Evolutionary conservation across 106 monocot genomes (phyloP), one percentile per base, ranked within the genome.

Genomic region (Dendrobium catenatum): DNA sequence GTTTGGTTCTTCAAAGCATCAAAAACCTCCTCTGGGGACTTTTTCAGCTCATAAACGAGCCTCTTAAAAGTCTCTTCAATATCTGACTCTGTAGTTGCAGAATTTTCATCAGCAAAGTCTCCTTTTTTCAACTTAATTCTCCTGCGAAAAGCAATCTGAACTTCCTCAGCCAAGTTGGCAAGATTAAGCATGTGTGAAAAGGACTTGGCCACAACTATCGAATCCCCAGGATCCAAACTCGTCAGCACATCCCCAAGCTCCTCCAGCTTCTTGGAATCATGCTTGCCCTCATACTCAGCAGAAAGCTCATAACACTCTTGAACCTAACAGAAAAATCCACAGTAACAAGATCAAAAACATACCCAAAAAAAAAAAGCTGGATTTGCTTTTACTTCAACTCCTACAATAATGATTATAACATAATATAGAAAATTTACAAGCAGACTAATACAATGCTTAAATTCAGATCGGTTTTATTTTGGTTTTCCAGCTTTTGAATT

Each of bases 171-270:
- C 83, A 94, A 75, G 81, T 94, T 94, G 77, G 94, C 91, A 54
- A 91, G 73, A 81, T 85, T 94, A 77, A 94, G 94, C 94, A 94
- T 94, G 86, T 89, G 88, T 5, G 94, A 94, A 83, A 94, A 94
- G 55, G 94, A 91, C 42, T 88, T 91, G 17, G 94, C 82, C 44
- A 94, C 84, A 6, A 89, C 87, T 59, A 94, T 94, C 5, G 85
- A 87, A 55, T 94, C 94, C 31, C 87, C 89, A 15, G 89, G 85
- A 70, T 94, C 91, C 79, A 94, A 80, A 73, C 91, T 91, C 4
- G 89, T 91, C 48, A 94, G 79, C 26, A 89, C 84, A 24, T 80
- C 80, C 37, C 94, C 94, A 41, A 94, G 87, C 79, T 91, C 91
- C 19, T 91, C 89, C 27, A 94, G 86, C 72, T 86, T 94, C 75